phyloP scores from a whole-genome alignment of 345 rosid species.

The Gossypium herbaceum region DNA sequence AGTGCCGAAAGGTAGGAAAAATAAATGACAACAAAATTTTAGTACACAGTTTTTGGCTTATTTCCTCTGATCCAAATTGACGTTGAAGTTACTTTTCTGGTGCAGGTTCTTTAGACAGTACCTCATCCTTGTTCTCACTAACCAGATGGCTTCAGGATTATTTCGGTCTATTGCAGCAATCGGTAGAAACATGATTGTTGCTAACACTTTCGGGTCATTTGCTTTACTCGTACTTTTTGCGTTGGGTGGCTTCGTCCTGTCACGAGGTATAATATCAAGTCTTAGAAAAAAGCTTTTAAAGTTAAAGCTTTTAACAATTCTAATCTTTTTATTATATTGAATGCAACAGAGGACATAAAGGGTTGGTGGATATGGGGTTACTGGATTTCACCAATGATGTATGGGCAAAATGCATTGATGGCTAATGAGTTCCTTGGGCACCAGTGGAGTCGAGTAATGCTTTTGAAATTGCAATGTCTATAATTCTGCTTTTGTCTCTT shows the following conservation, averaged over 20 bases:
- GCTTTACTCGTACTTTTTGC: conserved; percentile 44
- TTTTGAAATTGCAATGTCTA: conserved; percentile 13
- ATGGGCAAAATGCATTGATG: conserved; percentile 62
- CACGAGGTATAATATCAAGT: conserved; percentile 34
- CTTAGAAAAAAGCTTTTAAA: not conserved
- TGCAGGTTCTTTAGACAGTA: conserved; percentile 67
- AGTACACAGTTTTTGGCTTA: no score
- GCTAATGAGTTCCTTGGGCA: conserved; percentile 69
- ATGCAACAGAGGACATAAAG: conserved; percentile 54
- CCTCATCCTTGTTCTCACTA: conserved; percentile 41
- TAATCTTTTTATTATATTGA: not conserved
- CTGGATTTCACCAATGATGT: conserved; percentile 80
- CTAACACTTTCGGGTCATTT: conserved; percentile 61
- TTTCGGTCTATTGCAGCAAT: conserved; percentile 50
- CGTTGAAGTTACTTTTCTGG: not conserved
- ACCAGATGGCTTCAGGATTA: conserved; percentile 65
- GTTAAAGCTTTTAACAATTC: not conserved
- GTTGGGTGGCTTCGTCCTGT: conserved; percentile 59
- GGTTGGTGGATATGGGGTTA: conserved; percentile 93
- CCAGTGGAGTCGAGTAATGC: conserved; percentile 56
- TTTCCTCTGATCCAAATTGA: not conserved
- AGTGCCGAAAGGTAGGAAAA: conserved; percentile 53
- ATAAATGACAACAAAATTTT: not conserved
- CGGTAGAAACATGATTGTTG: conserved; percentile 61
- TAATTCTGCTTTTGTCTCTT: not conserved